phyloP scores from a whole-genome alignment of 805 yeast genomes.

The Hanseniaspora occidentalis region DNA sequence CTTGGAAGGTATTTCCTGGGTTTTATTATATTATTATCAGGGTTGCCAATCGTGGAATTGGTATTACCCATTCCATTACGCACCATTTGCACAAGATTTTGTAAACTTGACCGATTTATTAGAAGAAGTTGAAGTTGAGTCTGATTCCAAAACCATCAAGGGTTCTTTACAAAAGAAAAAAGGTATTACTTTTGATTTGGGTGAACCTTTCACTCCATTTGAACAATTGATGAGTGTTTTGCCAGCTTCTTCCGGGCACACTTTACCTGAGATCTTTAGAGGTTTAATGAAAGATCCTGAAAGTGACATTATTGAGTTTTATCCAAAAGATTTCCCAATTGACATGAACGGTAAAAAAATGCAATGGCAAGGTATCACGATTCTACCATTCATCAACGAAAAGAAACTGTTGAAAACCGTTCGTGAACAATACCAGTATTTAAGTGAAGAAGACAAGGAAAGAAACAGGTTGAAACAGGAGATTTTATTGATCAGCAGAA shows the following conservation, averaged over 20 bases:
- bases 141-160: neutral
- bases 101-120: conserved; percentile 32
- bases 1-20: conserved; percentile 97
- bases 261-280: conserved; percentile 68
- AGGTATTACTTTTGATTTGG: conserved; percentile 46
- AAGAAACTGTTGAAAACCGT: conserved; percentile 57
- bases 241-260: conserved; percentile 88
- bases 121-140: neutral
- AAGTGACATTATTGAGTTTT: conserved; percentile 81
- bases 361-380: conserved; percentile 91
- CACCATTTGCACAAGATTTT: conserved; percentile 93
- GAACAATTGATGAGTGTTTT: conserved; percentile 92
- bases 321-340: conserved; percentile 76
- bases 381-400: conserved; percentile 85
- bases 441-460: conserved; percentile 54
- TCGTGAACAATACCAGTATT: conserved; percentile 43
- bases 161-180: neutral
- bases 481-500: conserved; percentile 52
- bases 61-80: conserved; percentile 95
- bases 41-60: conserved; percentile 99
- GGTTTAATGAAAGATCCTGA: conserved; percentile 68
- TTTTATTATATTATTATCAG: conserved; percentile 80
- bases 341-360: conserved; percentile 94
- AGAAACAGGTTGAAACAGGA: conserved; percentile 66
- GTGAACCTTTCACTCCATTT: conserved; percentile 77